phyloP scores from a whole-genome alignment of 805 yeast species.

The Nadsonia fulvescens region DNA sequence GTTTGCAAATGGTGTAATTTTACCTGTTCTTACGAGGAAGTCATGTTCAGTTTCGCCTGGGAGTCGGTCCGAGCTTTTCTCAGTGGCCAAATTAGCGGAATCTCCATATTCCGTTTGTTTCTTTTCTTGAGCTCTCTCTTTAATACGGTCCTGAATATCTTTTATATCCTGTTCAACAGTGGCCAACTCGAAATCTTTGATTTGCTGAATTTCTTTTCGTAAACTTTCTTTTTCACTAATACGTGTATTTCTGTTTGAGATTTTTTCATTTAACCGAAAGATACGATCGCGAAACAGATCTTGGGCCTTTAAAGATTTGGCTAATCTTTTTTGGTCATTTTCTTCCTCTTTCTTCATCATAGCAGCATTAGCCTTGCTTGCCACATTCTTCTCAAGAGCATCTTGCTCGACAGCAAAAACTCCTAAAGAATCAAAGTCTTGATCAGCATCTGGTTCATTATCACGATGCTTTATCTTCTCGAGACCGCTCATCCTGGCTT shows the following conservation, averaged over 20 bases:
- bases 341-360: slow-evolving; percentile 48
- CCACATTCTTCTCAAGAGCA: slow-evolving; percentile 57
- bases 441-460: too few species aligned
- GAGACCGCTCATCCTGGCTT: too few species aligned
- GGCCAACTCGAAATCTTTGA: slow-evolving; percentile 32
- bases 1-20: slow-evolving; percentile 83
- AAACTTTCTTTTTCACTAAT: slow-evolving; percentile 45
- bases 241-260: slow-evolving; percentile 35
- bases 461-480: too few species aligned
- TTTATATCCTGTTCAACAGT: slow-evolving; percentile 40
- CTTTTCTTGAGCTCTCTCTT: slow-evolving; percentile 9
- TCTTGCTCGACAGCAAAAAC: slow-evolving; percentile 61
- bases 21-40: slow-evolving; percentile 71
- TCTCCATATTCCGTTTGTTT: too few species aligned
- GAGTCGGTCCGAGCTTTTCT: slow-evolving; percentile 18
- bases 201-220: slow-evolving; percentile 32
- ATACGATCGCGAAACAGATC: slow-evolving; percentile 27
- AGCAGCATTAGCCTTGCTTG: slow-evolving; percentile 41
- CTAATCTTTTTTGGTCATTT: slow-evolving; percentile 57
- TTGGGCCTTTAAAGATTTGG: slow-evolving; percentile 37
- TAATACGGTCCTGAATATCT: slow-evolving; percentile 38
- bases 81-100: too few species aligned
- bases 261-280: slow-evolving; percentile 27
- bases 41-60: slow-evolving; percentile 71
- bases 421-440: slow-evolving; percentile 23